Conservation (phyloP, 2,329 filamentous ascomycete species). For the Sodiomyces alkalinus region DNA sequence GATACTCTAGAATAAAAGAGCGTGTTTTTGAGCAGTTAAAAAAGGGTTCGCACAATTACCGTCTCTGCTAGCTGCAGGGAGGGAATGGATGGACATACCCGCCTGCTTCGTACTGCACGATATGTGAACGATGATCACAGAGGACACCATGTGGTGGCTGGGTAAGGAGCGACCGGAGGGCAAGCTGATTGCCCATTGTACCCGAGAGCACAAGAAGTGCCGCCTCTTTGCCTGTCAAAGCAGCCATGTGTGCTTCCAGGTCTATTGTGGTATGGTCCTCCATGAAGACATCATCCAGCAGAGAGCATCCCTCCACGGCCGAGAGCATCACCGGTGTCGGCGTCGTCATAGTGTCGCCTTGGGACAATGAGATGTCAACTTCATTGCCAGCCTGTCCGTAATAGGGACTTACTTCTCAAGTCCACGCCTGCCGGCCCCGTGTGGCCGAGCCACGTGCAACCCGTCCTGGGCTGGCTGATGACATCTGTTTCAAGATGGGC, state of each 20-base stretch:
- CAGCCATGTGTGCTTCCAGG: conserved; percentile 60
- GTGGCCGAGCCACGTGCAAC: conserved; percentile 21
- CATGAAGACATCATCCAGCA: conserved; percentile 70
- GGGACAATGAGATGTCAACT: background rate
- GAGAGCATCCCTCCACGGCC: conserved; percentile 58
- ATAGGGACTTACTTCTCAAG: conserved; percentile 19
- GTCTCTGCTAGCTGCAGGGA: no score
- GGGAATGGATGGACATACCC: conserved; percentile 29
- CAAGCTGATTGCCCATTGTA: conserved; percentile 89
- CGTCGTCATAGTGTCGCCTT: conserved; percentile 47
- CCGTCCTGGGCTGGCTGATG: no score
- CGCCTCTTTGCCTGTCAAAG: conserved; percentile 59
- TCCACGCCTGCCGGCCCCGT: conserved; percentile 22
- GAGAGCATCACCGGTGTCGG: conserved; percentile 70
- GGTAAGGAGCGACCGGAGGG: conserved; percentile 59
- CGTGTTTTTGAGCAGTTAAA: background rate
- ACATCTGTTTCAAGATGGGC: no score
- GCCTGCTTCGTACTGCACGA: conserved; percentile 51
- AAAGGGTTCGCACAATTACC: no score
- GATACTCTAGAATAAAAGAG: conserved; percentile 39
- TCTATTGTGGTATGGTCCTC: conserved; percentile 67
- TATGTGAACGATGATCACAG: conserved; percentile 66
- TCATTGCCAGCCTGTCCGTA: background rate
- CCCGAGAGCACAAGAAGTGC: conserved; percentile 74
- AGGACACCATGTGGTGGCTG: conserved; percentile 71